These are phyloP conservation scores for Mucuna pruriens DNA, from an alignment of 306 rosid species.

Conservation along the genomic window DNA sequence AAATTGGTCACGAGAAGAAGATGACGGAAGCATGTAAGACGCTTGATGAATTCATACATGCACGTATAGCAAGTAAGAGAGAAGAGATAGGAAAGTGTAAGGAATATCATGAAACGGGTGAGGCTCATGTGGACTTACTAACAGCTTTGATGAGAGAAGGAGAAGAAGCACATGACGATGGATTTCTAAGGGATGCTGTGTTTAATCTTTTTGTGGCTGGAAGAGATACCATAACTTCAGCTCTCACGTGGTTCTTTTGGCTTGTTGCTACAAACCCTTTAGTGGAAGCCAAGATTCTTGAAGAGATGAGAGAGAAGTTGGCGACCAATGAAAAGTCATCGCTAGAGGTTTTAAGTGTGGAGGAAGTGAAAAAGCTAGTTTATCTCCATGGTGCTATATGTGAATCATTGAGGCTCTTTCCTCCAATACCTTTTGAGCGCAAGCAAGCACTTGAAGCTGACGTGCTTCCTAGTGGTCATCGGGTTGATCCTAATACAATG, in stretches of 20 bases:
- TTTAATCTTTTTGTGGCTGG: constrained; percentile 52
- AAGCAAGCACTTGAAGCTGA: constrained; percentile 40
- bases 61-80: constrained; percentile 32
- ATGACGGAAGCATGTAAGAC: constrained; percentile 32
- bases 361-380: constrained; percentile 45
- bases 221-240: constrained; percentile 51
- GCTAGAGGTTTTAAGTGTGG: background rate
- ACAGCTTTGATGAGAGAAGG: constrained; percentile 34
- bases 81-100: background rate
- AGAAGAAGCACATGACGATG: background rate
- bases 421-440: constrained; percentile 52
- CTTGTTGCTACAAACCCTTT: constrained; percentile 51
- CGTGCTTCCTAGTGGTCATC: constrained; percentile 60
- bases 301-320: constrained; percentile 42
- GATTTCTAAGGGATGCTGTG: constrained; percentile 55
- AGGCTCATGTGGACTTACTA: constrained; percentile 14
- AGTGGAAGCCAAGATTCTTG: constrained; percentile 49
- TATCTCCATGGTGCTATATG: constrained; percentile 61
- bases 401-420: constrained; percentile 59
- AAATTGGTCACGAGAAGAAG: constrained; percentile 47
- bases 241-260: constrained; percentile 61
- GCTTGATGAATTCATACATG: constrained; percentile 44
- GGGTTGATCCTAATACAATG: background rate
- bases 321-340: background rate
- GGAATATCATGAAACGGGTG: background rate